Conservation (phyloP, 257 asterid genomes). For the Solanum sitiens region DNA sequence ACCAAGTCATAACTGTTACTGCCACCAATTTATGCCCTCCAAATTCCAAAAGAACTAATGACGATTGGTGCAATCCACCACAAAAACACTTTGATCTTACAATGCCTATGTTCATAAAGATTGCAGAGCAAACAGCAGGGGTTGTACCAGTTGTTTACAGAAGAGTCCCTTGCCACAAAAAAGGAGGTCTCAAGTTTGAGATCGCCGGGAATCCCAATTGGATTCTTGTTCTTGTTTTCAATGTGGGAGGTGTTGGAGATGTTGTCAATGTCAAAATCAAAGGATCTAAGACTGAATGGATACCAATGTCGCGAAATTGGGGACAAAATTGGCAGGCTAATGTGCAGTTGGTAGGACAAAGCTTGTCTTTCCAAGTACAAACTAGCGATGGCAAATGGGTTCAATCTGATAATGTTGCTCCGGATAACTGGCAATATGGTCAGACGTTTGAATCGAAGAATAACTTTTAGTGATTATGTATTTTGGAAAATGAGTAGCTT, state of each 20-base stretch:
- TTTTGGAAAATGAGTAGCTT: not conserved
- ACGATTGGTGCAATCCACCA: not conserved
- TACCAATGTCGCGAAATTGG: conserved; percentile 21
- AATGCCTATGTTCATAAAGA: not conserved
- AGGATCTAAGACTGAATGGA: conserved; percentile 15
- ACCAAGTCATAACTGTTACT: conserved; percentile 2
- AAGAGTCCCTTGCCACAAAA: not conserved
- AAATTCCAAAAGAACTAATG: not conserved
- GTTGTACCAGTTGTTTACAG: not conserved
- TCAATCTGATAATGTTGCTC: not conserved
- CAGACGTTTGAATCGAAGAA: not conserved
- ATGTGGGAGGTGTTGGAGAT: conserved; percentile 40
- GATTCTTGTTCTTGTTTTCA: conserved; percentile 13
- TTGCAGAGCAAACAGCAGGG: conserved; percentile 1
- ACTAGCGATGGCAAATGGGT: not conserved
- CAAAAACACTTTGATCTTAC: not conserved
- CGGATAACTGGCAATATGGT: not conserved
- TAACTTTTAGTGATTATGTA: not conserved
- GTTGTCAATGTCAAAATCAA: conserved; percentile 10
- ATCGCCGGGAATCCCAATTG: conserved; percentile 20
- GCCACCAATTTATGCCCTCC: conserved; percentile 40
- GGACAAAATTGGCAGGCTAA: conserved; percentile 28
- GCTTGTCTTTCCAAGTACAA: not conserved
- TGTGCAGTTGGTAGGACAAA: not conserved
- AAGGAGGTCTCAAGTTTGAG: conserved; percentile 14